Evolutionary conservation across 1,139 yeast species (phyloP), one percentile per base, ranked within the genome.

Genomic region (Candida glucosophila): DNA sequence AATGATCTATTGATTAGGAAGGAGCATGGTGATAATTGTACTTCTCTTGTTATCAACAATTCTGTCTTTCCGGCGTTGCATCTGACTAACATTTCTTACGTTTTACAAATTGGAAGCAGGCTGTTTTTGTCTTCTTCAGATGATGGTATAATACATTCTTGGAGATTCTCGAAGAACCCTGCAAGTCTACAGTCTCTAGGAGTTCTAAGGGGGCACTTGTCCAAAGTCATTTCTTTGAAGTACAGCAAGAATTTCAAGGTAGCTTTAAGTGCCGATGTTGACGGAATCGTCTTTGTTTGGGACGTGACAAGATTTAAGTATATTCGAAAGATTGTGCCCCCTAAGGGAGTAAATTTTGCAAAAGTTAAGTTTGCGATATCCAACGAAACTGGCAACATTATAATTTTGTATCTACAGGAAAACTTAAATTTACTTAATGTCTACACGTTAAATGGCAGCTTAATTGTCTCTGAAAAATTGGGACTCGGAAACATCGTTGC

Each of bases 241-340:
- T 56, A 56, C 25, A 63, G 74, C 22, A 55, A 60, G n/a, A 66
- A 69, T 25, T 75, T 58, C 43, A 71, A 73, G 27, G 46, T 67
- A 3, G 56, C 77, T 3, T 32, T 76, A 7, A 67, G 76, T 29
- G 44, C 69, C 12, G 85, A 77, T 42, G 32, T 25, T 0, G 47
- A 43, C 4, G 82, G 86, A 0, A 43, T 46, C 2, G 68, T 68
- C 4, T 64, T 61, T 14, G 34, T 71, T 5, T 77, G 88, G 88
- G 81, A 79, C 38, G 40, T 71, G 22, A 59, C 72, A 0, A 48
- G 76, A 17, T 60, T 57, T 29, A 63, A 59, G 27, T 58, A 63
- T 26, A 64, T 79, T 7, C 48, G 79, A 29, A 51, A 53, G 25
- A 41, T 78, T 2, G 16, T 30, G 3, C 40, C 44, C 5, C 36